Evolutionary conservation across 306 rosid species (phyloP).

Genomic region (barrel medic (Medicago truncatula)): DNA sequence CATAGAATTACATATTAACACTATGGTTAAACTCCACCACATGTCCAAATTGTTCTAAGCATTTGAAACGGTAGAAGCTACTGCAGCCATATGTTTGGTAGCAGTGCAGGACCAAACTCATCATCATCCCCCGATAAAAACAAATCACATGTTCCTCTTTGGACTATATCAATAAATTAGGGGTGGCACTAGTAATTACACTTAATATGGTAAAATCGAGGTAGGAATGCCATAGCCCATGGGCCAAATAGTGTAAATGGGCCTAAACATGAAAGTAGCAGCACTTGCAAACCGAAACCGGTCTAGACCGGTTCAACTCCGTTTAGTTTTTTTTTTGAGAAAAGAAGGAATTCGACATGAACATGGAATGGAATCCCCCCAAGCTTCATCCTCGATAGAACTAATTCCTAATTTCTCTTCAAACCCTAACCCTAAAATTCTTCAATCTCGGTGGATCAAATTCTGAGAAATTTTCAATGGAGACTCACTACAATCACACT

Average conservation of each 20-base stretch:
- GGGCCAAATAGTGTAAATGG: not conserved
- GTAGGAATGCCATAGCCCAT: not conserved
- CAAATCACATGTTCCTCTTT: no score
- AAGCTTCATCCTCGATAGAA: conserved; percentile 17
- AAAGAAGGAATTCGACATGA: conserved; percentile 13
- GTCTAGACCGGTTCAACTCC: conserved; percentile 34
- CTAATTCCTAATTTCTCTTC: conserved; percentile 14
- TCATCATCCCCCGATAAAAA: no score
- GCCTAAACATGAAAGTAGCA: not conserved
- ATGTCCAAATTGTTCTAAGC: no score
- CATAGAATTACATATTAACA: no score
- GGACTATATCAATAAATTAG: no score
- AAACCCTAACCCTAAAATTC: conserved; percentile 33
- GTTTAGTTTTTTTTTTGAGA: no score
- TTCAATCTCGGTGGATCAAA: not conserved
- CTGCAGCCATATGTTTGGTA: no score
- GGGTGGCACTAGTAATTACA: not conserved
- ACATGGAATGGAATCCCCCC: conserved; percentile 3
- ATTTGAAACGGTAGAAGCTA: no score
- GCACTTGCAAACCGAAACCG: conserved; percentile 3
- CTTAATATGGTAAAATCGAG: not conserved
- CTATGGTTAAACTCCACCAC: no score
- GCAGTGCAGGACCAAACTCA: no score
- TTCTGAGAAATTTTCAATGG: conserved; percentile 58
- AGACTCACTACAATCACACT: conserved; percentile 69